phyloP scores from a whole-genome alignment of 805 yeast genomes.

The Peterozyma toletana region DNA sequence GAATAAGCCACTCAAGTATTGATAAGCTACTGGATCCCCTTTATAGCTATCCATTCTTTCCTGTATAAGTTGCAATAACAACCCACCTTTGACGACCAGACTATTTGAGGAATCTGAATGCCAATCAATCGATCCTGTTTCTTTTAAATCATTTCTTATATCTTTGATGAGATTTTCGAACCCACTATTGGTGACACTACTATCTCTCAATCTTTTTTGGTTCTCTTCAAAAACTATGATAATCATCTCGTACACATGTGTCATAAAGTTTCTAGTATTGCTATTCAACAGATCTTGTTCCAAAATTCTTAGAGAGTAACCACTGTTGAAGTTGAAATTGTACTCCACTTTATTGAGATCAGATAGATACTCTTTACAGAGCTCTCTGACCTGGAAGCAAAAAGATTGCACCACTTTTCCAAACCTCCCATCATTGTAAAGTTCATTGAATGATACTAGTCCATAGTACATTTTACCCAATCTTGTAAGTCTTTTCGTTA shows the following conservation, averaged over 20 bases:
- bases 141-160: conserved; percentile 31
- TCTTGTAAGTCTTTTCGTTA: conserved; percentile 52
- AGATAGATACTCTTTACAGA: conserved; percentile 29
- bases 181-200: conserved; percentile 18
- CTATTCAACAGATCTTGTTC: conserved; percentile 38
- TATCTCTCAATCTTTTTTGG: conserved; percentile 26
- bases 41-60: conserved; percentile 44
- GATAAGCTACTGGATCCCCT: conserved; percentile 57
- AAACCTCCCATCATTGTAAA: conserved; percentile 43
- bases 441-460: conserved; percentile 51
- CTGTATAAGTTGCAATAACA: conserved; percentile 57
- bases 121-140: conserved; percentile 41
- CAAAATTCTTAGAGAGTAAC: conserved; percentile 53
- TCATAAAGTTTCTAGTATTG: conserved; percentile 29
- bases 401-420: conserved; percentile 75
- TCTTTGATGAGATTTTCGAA: conserved; percentile 24
- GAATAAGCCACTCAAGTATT: conserved; percentile 46
- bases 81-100: conserved; percentile 70
- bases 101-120: conserved; percentile 45
- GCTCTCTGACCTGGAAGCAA: conserved; percentile 48
- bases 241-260: conserved; percentile 52
- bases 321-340: conserved; percentile 38
- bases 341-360: conserved; percentile 39
- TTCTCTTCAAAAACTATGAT: conserved; percentile 44
- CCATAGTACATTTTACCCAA: conserved; percentile 60